Evolutionary conservation across 306 rosid species (phyloP), one percentile per base, ranked within the genome.

Genomic region (Prunus mume): DNA sequence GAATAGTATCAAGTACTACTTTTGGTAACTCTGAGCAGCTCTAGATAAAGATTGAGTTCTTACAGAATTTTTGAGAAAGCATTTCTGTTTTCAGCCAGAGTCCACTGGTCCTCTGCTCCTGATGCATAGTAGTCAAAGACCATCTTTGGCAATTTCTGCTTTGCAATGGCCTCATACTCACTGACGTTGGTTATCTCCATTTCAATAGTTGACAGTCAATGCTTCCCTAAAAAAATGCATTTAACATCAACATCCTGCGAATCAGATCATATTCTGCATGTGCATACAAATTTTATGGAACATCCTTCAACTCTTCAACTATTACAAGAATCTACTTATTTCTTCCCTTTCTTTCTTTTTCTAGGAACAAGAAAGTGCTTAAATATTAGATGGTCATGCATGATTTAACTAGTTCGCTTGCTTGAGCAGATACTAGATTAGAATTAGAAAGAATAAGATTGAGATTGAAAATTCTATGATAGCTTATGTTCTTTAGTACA

Each of bases 61-160:
- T 67, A 90, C 96, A 90, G 79, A 72, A 90, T 88, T 80, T 85
- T 87, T 30, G 90, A 51, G 50, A 90, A 88, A 55, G 96, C 96
- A 75, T 85, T 78, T 88, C 91, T 82, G 88, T 90, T 90, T 67
- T 90, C 93, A 19, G 80, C 79, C 71, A 90, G 85, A 82, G 96
- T 76, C 96, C 96, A 90, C 84, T 90, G 84, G 80, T 88, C 91
- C 78, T 90, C 96, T 12, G 93, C 91, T 69, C 91, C 96, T 74
- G 93, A 88, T 47, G 93, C 96, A 24, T 90, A 90, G 85, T 90
- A 90, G 72, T 90, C 93, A 75, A 30, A 90, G 75, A 0, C 91
- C 91, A 85, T 88, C 89, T 90, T 90, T 54, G 96, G 91, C 86
- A 87, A 77, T 25, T 85, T 90, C 83, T 87, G 81, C 91, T 85